phyloP scores from a whole-genome alignment of 495 filamentous ascomycete species.

The Xylaria curta region DNA sequence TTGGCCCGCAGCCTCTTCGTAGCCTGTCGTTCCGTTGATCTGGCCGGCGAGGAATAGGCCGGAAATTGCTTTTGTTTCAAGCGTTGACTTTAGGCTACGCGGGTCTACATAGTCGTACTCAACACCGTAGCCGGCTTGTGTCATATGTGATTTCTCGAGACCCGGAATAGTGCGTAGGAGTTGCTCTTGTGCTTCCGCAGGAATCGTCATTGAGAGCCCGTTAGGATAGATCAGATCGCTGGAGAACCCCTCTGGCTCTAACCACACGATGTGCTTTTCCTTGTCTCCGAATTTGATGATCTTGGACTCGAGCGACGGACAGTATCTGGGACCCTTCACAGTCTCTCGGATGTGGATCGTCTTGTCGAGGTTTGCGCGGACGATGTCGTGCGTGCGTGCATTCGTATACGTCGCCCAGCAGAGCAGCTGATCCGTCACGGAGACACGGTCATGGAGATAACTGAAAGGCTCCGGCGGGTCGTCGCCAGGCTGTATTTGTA shows the following conservation, averaged over 20 bases:
- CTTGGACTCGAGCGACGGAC: slow-evolving; percentile 94
- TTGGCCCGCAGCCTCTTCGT: slow-evolving; percentile 95
- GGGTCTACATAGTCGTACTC: slow-evolving; percentile 99
- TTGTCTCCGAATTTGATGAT: slow-evolving; percentile 84
- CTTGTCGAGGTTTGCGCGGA: slow-evolving; percentile 86
- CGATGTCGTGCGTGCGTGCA: slow-evolving; percentile 78
- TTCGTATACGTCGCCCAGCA: slow-evolving; percentile 90
- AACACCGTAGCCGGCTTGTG: slow-evolving; percentile 95
- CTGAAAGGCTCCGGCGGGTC: slow-evolving; percentile 89
- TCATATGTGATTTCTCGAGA: slow-evolving; percentile 89
- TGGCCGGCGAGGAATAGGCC: slow-evolving; percentile 95
- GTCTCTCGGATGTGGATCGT: slow-evolving; percentile 96
- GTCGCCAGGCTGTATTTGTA: slow-evolving; percentile 81
- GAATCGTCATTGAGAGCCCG: slow-evolving; percentile 95
- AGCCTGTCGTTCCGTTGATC: slow-evolving; percentile 98
- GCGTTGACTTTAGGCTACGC: slow-evolving; percentile 78
- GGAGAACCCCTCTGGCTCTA: slow-evolving; percentile 95
- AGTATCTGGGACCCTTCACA: slow-evolving; percentile 92
- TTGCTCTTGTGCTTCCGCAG: slow-evolving; percentile 80
- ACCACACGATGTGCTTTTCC: slow-evolving; percentile 86
- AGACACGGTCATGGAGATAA: slow-evolving; percentile 79
- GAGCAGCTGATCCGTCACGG: slow-evolving; percentile 78
- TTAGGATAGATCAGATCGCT: slow-evolving; percentile 95
- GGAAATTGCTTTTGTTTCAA: slow-evolving; percentile 91
- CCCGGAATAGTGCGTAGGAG: slow-evolving; percentile 85